Evolutionary conservation across 2,329 filamentous ascomycete species (phyloP).

Genomic region (Xylaria multiplex): DNA sequence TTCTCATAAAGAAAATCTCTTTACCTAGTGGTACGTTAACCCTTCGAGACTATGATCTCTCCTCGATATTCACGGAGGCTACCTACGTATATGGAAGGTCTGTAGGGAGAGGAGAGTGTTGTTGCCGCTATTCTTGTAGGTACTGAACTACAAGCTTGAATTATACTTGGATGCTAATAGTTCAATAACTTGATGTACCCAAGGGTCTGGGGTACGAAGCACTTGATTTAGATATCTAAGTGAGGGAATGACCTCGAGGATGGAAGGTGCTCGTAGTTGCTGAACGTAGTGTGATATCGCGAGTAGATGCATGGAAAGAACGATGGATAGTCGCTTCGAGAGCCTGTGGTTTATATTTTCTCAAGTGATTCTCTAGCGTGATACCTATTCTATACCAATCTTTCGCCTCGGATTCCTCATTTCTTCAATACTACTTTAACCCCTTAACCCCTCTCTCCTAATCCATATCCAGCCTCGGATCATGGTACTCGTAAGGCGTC

Average conservation of each 20-base stretch:
- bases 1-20: too few relatives aligned
- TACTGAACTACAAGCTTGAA: background rate
- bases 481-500: conserved; percentile 33
- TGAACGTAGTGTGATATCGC: background rate
- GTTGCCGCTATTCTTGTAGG: too few relatives aligned
- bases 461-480: conserved; percentile 11
- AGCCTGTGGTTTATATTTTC: background rate
- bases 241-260: background rate
- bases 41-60: background rate
- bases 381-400: background rate
- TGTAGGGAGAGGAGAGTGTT: background rate
- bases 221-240: background rate
- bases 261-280: conserved; percentile 20
- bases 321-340: background rate
- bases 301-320: conserved; percentile 13
- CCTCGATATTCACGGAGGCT: background rate
- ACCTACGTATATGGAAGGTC: background rate
- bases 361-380: background rate
- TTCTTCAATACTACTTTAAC: background rate
- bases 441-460: background rate
- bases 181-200: too few relatives aligned
- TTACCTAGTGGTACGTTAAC: too few relatives aligned
- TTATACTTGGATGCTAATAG: background rate
- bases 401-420: background rate
- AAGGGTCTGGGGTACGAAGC: background rate